phyloP scores from a whole-genome alignment of 2,329 filamentous ascomycete genomes.

The Trichoderma lentiforme region DNA sequence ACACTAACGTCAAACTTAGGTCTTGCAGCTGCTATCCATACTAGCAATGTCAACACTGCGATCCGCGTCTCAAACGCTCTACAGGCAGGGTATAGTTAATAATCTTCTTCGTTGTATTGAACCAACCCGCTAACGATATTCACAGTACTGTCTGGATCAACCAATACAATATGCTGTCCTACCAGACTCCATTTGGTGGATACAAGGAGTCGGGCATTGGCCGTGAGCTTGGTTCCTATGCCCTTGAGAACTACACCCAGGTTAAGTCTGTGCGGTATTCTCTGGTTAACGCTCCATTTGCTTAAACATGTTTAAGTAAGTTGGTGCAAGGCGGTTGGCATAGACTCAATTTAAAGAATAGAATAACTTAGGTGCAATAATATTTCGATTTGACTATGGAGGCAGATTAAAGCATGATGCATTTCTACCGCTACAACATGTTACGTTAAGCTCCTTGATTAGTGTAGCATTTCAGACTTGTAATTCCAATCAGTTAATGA shows the following conservation, averaged over 20 bases:
- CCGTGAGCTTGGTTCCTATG: conserved; percentile 31
- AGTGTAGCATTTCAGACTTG: not conserved
- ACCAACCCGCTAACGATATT: too few species aligned
- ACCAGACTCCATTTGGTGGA: conserved; percentile 33
- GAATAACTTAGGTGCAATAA: too few species aligned
- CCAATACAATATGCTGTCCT: conserved; percentile 26
- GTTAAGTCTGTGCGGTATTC: conserved; percentile 25
- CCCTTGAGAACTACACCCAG: conserved; percentile 30
- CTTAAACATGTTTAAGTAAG: too few species aligned
- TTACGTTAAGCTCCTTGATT: not conserved
- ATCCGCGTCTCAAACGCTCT: conserved; percentile 47
- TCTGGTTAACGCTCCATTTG: too few species aligned
- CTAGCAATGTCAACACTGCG: conserved; percentile 30
- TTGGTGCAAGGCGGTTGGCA: too few species aligned
- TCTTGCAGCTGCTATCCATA: conserved; percentile 31
- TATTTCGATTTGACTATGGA: too few species aligned
- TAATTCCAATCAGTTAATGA: not conserved
- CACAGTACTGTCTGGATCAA: conserved; percentile 60
- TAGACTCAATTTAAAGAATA: too few species aligned
- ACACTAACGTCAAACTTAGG: too few species aligned
- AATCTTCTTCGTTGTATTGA: too few species aligned
- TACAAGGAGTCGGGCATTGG: conserved; percentile 35
- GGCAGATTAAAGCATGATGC: too few species aligned
- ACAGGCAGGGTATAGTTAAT: conserved; percentile 47
- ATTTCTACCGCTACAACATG: not conserved